Evolutionary conservation across 257 asterid species (phyloP), one percentile per base, ranked within the genome.

Genomic region (Dorcoceras hygrometricum): DNA sequence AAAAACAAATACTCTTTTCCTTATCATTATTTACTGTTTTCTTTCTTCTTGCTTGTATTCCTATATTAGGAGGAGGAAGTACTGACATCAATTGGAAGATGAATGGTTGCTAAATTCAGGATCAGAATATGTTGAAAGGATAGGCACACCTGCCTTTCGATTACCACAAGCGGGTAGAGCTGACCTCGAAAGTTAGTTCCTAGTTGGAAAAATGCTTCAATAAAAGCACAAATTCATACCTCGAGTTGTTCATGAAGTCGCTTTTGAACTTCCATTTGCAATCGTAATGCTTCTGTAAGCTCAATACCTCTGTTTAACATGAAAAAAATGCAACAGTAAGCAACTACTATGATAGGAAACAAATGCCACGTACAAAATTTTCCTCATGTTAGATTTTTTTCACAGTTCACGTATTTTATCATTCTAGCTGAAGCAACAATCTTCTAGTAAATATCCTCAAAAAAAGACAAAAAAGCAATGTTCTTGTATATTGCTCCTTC

Each of bases 211-310:
- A 68, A 31, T 39, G 48, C 29, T 34, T 11, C 59, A 10, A 46
- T n/a, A 29, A 54, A n/a, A 67, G 76, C 63, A 62, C 7, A 71
- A 59, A 71, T 27, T 28, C 75, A 59, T 82, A 91, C 98, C 93
- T 89, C 96, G 63, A 91, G 98, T 80, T 91, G 98, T 77, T 89
- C 95, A 43, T 91, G 98, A 68, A 91, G 91, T 70, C 94, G 85
- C 80, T 91, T 91, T 76, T 91, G 98, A 62, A 91, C 98, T 76
- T 91, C 98, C 87, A 91, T 83, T 78, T 91, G 98, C 71, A 91
- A 72, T 3, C 96, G 86, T 63, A 91, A 73, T 25, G 98, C 98
- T 83, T 91, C 98, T 22, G 98, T 86, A 76, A 91, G 85, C 80
- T 89, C 96, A 69, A 91, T 83, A 26, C 97, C 96, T 77, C 97